A percentile compares a stretch with the other conserved stretches of the same genome.
Evolutionary conservation across 768 basidiomycete species (phyloP).

Genomic region (Lactarius hengduanensis): DNA sequence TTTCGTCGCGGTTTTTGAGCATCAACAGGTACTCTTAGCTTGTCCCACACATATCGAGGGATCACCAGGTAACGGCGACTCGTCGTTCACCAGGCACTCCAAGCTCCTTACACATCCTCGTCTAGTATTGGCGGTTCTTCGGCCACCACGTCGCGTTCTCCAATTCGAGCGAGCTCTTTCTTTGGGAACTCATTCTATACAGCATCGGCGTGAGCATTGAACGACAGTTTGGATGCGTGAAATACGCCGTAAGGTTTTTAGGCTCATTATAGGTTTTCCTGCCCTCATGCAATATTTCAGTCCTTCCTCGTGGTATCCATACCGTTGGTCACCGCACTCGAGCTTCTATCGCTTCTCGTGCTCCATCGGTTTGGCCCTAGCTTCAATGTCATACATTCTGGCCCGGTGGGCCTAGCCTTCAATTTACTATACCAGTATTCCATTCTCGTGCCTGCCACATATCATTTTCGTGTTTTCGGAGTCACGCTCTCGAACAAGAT

Average conservation of each 20-base stretch:
- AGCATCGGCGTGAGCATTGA: conserved; percentile 71
- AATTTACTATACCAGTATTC: conserved; percentile 82
- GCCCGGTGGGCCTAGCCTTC: conserved; percentile 75
- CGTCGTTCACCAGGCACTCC: neutral
- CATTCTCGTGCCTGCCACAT: conserved; percentile 71
- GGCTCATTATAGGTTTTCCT: conserved; percentile 15
- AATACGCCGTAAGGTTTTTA: conserved; percentile 70
- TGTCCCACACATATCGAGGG: conserved; percentile 83
- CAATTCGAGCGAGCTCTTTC: conserved; percentile 82
- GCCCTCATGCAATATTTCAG: conserved; percentile 41
- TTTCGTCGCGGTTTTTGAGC: conserved; percentile 11
- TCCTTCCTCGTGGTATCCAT: conserved; percentile 74
- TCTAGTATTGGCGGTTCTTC: conserved; percentile 82
- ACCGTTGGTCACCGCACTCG: conserved; percentile 62
- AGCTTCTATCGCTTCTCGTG: conserved; percentile 63
- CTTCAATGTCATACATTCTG: conserved; percentile 72
- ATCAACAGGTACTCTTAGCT: conserved; percentile 45
- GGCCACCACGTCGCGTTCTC: conserved; percentile 74
- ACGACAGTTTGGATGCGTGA: conserved; percentile 81
- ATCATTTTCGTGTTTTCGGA: conserved; percentile 75
- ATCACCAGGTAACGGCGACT: conserved; percentile 68
- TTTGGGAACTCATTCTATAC: conserved; percentile 73
- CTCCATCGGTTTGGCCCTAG: conserved; percentile 55
- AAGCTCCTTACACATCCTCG: conserved; percentile 1
- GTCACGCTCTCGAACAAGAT: conserved; percentile 74